Percentiles rank a stretch among this genome's conserved stretches.
Evolutionary conservation across 306 rosid species (phyloP).

Genomic region (Fragaria ananassa): DNA sequence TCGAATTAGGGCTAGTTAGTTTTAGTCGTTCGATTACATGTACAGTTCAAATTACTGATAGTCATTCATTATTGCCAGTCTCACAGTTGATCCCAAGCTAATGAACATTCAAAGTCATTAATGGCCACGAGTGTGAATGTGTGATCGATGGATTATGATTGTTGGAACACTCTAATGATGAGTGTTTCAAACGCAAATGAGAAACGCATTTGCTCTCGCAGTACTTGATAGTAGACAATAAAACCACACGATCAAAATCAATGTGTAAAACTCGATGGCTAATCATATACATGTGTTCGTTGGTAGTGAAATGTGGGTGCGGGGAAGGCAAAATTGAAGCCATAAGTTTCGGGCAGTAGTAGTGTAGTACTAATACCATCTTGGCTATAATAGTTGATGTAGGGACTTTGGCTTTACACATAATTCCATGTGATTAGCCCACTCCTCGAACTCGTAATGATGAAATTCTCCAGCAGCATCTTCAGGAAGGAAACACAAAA

Average conservation of each 20-base stretch:
- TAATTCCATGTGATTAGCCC: constrained; percentile 50
- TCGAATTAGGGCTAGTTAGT: background rate
- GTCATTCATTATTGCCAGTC: background rate
- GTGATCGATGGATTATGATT: constrained; percentile 3
- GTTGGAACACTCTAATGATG: constrained; percentile 16
- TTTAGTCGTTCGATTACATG: background rate
- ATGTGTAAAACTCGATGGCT: background rate
- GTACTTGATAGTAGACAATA: constrained; percentile 5
- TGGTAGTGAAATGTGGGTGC: constrained; percentile 11
- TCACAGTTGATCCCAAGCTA: background rate
- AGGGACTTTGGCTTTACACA: constrained; percentile 58
- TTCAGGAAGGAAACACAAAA: constrained; percentile 31
- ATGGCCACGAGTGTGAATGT: background rate
- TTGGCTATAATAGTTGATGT: constrained; percentile 38
- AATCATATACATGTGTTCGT: background rate
- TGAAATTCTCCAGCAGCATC: constrained; percentile 39
- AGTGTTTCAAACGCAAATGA: constrained; percentile 10
- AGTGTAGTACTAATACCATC: background rate
- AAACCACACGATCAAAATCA: constrained; percentile 14
- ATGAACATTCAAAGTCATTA: background rate
- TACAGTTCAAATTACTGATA: background rate
- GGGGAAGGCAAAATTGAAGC: constrained; percentile 43
- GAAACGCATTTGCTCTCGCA: background rate
- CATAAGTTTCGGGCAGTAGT: constrained; percentile 46
- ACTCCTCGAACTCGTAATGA: constrained; percentile 45